Evolutionary conservation across 768 basidiomycete genomes (phyloP), one percentile per base, ranked within the genome.

Genomic region (Lactarius vividus): DNA sequence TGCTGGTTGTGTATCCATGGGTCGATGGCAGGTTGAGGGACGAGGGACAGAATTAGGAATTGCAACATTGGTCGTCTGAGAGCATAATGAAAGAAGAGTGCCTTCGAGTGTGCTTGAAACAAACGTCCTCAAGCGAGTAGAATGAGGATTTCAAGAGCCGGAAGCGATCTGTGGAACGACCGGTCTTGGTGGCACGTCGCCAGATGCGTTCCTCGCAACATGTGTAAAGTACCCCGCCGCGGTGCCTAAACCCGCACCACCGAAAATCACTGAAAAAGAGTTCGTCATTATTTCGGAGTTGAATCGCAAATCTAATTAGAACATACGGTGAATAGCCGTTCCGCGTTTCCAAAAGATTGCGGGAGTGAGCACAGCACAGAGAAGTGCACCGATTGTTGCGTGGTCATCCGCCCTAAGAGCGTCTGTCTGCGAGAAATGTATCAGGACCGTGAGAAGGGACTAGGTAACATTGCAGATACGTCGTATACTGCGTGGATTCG

Each of bases 321-420:
- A 74, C 82, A 61, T 71, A 92, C 91, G 71, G 70, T 91, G 85
- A n/a, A 86, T 75, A 18, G 80, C 73, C 39, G 76, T 79, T 37
- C 88, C 89, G 61, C 83, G 81, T 57, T 83, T 91, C 89, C 89
- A 93, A 58, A 92, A 79, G 33, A 92, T 60, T 3, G 89, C 88
- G 3, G 92, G 88, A 4, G 82, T 83, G 3, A 92, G 73, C 16
- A 88, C 82, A 18, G 83, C 84, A 63, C 81, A 83, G 26, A 94
- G 75, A 56, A 92, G 71, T 23, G 81, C 81, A 29, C 92, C 92
- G 55, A 93, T 89, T 2, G 85, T 91, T 26, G 89, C 82, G 72
- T 91, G 87, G 73, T 93, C 92, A 62, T 91, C 85, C 56, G 82
- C 80, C 68, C 90, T 79, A 60, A 90, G 75, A 26, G 83, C 80